These are phyloP conservation scores for Diaporthe sp. DNA, from an alignment of 2,329 filamentous ascomycete species.

Conservation along the genomic window DNA sequence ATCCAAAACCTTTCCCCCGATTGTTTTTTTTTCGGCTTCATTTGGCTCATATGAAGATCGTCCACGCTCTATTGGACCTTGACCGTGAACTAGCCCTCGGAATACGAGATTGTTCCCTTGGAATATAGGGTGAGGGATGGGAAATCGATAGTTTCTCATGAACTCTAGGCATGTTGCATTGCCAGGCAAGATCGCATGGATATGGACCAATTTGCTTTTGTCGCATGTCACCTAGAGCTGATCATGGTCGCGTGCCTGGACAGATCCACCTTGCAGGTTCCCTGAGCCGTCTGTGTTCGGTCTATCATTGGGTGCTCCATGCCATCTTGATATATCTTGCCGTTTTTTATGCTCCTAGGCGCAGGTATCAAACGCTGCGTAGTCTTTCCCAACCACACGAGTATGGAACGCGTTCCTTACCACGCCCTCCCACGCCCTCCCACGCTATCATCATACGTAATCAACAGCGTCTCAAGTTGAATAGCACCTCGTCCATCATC, in stretches of 20 bases:
- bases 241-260: not conserved
- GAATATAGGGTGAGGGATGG: not conserved
- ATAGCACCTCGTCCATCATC: not conserved
- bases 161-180: conserved; percentile 1
- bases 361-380: not conserved
- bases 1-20: conserved; percentile 24
- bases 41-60: not conserved
- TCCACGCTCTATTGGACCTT: conserved; percentile 1
- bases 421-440: not conserved
- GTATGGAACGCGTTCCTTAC: not conserved
- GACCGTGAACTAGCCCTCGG: not conserved
- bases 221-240: not conserved
- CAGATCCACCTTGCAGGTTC: not conserved
- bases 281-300: conserved; percentile 1
- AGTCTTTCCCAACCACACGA: not conserved
- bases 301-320: conserved; percentile 13
- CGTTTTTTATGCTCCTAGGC: not conserved
- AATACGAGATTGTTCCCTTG: not conserved
- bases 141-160: not conserved
- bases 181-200: not conserved
- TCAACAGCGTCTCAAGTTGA: conserved; percentile 4
- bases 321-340: not conserved
- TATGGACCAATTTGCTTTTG: not conserved
- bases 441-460: conserved; percentile 1
- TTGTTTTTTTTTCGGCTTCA: not conserved